phyloP scores from a whole-genome alignment of 192 early-diverging fungal species.

The Linderina pennispora region DNA sequence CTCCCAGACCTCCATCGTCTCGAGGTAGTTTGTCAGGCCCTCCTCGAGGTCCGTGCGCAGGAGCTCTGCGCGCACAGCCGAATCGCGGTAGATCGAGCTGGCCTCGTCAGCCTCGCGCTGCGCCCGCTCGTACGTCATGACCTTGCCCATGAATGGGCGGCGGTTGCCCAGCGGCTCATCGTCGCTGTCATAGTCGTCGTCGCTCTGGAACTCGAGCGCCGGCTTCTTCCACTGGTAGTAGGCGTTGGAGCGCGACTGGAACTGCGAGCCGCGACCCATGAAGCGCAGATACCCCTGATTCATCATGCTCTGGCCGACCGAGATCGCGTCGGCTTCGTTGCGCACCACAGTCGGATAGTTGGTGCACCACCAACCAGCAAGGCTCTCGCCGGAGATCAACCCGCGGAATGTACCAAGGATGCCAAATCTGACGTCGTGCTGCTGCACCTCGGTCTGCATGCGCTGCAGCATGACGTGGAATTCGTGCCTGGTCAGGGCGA shows the following conservation, averaged over 20 bases:
- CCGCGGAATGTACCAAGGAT: slow-evolving; percentile 55
- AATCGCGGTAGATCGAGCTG: slow-evolving; percentile 56
- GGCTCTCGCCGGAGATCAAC: slow-evolving; percentile 60
- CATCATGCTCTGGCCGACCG: slow-evolving; percentile 65
- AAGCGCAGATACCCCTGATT: slow-evolving; percentile 56
- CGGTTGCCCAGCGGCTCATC: slow-evolving; percentile 41
- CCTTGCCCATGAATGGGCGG: slow-evolving; percentile 18
- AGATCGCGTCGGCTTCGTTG: slow-evolving; percentile 54
- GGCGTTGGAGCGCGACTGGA: slow-evolving; percentile 52
- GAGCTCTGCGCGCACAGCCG: slow-evolving; percentile 58
- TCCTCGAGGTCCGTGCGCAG: slow-evolving; percentile 66
- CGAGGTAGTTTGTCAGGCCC: slow-evolving; percentile 50
- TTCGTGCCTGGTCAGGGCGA: slow-evolving; percentile 55
- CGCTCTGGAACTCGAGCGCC: slow-evolving; percentile 49
- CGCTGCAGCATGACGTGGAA: slow-evolving; percentile 55
- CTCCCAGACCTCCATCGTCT: slow-evolving; percentile 50
- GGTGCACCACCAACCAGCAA: slow-evolving; percentile 67
- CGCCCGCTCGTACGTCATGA: slow-evolving; percentile 46
- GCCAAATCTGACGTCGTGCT: slow-evolving; percentile 60
- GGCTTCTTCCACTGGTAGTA: slow-evolving; percentile 70
- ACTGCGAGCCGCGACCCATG: slow-evolving; percentile 66
- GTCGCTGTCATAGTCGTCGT: slow-evolving; percentile 42
- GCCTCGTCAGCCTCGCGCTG: slow-evolving; percentile 59
- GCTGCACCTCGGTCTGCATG: slow-evolving; percentile 56
- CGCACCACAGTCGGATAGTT: slow-evolving; percentile 55